These are phyloP conservation scores for Lactarius tabidus DNA, from an alignment of 768 basidiomycete species.

Conservation along the genomic window DNA sequence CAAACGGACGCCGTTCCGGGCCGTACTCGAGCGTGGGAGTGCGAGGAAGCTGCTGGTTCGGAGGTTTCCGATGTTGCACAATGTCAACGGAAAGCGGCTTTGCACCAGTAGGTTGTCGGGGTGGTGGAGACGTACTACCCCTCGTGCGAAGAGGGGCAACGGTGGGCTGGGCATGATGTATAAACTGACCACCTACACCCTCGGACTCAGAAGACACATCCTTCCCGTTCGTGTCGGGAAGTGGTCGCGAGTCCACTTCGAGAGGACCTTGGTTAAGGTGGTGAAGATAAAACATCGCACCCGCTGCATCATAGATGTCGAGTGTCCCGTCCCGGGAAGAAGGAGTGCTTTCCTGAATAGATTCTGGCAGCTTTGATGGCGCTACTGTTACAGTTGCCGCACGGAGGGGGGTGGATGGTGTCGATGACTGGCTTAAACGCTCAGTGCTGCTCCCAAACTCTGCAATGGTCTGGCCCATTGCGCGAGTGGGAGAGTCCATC, in stretches of 20 bases:
- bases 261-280: slow-evolving; percentile 39
- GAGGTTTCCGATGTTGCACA: slow-evolving; percentile 21
- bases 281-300: slow-evolving; percentile 68
- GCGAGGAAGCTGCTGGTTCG: slow-evolving; percentile 24
- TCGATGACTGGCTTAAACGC: not conserved
- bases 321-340: slow-evolving; percentile 28
- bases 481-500: slow-evolving; percentile 17
- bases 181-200: not conserved
- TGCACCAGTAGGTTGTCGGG: not conserved
- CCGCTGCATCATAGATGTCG: slow-evolving; percentile 51
- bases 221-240: slow-evolving; percentile 34
- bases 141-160: slow-evolving; percentile 23
- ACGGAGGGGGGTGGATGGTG: not conserved
- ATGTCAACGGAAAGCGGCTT: slow-evolving; percentile 1
- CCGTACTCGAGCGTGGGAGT: slow-evolving; percentile 23
- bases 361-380: slow-evolving; percentile 20
- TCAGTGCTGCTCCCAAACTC: slow-evolving; percentile 9
- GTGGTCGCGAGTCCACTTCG: slow-evolving; percentile 16
- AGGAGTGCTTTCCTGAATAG: slow-evolving; percentile 21
- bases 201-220: slow-evolving; percentile 29
- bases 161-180: not conserved
- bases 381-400: not conserved
- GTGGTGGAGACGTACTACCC: slow-evolving; percentile 9
- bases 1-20: slow-evolving; percentile 54
- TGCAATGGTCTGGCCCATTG: slow-evolving; percentile 10